A percentile compares a stretch with the other conserved stretches of the same genome.
These are phyloP conservation scores for Colletotrichum zoysiae DNA, from an alignment of 2,329 filamentous ascomycete genomes.

Conservation along the genomic window DNA sequence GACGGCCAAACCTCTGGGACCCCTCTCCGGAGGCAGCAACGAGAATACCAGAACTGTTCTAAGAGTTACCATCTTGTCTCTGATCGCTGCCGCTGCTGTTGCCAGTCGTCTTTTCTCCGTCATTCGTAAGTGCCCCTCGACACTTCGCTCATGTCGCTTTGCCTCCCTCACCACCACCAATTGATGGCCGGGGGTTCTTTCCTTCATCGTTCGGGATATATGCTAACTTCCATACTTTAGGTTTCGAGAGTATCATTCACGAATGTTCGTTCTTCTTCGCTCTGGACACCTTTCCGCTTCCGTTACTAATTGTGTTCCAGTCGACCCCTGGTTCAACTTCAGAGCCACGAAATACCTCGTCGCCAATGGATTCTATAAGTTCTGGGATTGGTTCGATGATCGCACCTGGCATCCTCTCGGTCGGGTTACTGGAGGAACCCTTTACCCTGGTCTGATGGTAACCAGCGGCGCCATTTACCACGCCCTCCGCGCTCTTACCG, in stretches of 20 bases:
- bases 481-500: constrained; percentile 84
- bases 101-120: constrained; percentile 97
- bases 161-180: constrained; percentile 22
- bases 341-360: constrained; percentile 98
- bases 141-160: constrained; percentile 20
- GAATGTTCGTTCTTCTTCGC: constrained; percentile 79
- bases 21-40: constrained; percentile 81
- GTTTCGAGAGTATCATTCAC: constrained; percentile 99
- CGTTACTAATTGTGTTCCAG: constrained; percentile 62
- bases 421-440: constrained; percentile 97
- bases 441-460: constrained; percentile 99
- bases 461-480: constrained; percentile 98
- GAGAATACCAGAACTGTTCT: constrained; percentile 87
- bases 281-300: constrained; percentile 19
- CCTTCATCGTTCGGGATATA: neutral
- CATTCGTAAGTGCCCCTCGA: constrained; percentile 77
- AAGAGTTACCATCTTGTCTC: constrained; percentile 87
- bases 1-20: constrained; percentile 61
- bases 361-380: constrained; percentile 96
- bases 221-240: constrained; percentile 60
- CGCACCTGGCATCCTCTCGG: constrained; percentile 99
- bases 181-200: constrained; percentile 6
- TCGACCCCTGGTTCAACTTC: constrained; percentile 99
- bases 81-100: constrained; percentile 92
- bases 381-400: constrained; percentile 99